phyloP scores from a whole-genome alignment of 306 rosid species.

The Begonia fuchsioides region DNA sequence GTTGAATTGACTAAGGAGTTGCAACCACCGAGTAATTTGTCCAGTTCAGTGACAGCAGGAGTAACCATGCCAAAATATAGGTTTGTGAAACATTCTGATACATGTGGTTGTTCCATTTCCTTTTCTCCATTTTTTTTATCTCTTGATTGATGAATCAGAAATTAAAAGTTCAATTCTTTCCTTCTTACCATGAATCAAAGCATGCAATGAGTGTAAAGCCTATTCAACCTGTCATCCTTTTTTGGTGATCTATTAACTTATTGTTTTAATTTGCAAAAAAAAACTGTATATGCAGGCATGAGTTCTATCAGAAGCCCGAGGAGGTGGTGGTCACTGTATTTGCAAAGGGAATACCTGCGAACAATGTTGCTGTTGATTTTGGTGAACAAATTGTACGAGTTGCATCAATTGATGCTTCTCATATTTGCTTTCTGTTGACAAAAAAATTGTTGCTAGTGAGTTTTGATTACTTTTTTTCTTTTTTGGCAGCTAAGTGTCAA shows the following conservation, averaged over 20 bases:
- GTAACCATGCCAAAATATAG: conserved; percentile 61
- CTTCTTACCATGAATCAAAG: neutral
- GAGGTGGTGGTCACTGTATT: conserved; percentile 69
- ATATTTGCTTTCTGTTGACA: neutral
- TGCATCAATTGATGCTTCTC: conserved; percentile 5
- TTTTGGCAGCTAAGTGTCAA: conserved; percentile 53
- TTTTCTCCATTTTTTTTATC: neutral
- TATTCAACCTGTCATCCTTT: neutral
- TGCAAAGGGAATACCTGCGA: conserved; percentile 56
- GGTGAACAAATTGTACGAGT: conserved; percentile 84
- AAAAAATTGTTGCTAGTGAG: neutral
- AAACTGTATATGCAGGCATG: conserved; percentile 44
- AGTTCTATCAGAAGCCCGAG: conserved; percentile 59
- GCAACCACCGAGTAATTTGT: conserved; percentile 15
- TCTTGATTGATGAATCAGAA: neutral
- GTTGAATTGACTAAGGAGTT: conserved; percentile 16
- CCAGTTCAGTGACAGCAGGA: conserved; percentile 15
- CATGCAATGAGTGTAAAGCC: too few species aligned
- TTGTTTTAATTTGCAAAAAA: neutral
- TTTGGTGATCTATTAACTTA: neutral
- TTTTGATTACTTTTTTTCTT: conserved; percentile 7
- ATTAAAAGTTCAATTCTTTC: neutral
- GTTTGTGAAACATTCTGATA: conserved; percentile 18
- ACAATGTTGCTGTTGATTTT: conserved; percentile 39
- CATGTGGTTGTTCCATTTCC: conserved; percentile 2